These are phyloP conservation scores for Hordeum pubiflorum DNA, from an alignment of 202 grass and related monocot genomes.

Conservation along the genomic window DNA sequence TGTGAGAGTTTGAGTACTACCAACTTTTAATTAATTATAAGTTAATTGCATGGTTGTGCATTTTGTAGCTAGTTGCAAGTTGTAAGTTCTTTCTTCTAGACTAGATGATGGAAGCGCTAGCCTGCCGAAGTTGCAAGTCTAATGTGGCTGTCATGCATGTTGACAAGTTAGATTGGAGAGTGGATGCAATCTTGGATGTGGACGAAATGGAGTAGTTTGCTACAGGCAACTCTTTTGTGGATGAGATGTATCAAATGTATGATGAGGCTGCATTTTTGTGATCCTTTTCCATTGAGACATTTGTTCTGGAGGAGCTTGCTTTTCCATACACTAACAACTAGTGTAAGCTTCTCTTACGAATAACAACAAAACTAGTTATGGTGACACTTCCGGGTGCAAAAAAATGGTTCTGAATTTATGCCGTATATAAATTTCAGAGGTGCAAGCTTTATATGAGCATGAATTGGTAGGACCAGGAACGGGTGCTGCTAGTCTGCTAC, in stretches of 20 bases:
- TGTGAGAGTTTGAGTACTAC: conserved; percentile 16
- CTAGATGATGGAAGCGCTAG: neutral
- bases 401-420: neutral
- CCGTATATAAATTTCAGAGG: neutral
- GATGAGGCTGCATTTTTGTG: neutral
- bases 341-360: no score
- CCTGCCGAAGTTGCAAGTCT: neutral
- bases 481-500: neutral
- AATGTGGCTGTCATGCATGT: neutral
- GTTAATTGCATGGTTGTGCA: neutral
- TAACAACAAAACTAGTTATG: no score
- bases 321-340: no score
- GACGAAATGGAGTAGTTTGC: neutral
- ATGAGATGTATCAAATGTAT: neutral
- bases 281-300: neutral
- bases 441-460: neutral
- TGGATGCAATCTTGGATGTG: neutral
- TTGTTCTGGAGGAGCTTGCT: neutral
- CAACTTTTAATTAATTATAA: neutral
- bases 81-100: neutral
- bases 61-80: conserved; percentile 11
- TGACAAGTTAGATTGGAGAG: neutral
- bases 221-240: neutral
- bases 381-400: neutral
- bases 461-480: no score